Evolutionary conservation across 1,139 yeast species (phyloP).

Genomic region (Pichia inconspicua): DNA sequence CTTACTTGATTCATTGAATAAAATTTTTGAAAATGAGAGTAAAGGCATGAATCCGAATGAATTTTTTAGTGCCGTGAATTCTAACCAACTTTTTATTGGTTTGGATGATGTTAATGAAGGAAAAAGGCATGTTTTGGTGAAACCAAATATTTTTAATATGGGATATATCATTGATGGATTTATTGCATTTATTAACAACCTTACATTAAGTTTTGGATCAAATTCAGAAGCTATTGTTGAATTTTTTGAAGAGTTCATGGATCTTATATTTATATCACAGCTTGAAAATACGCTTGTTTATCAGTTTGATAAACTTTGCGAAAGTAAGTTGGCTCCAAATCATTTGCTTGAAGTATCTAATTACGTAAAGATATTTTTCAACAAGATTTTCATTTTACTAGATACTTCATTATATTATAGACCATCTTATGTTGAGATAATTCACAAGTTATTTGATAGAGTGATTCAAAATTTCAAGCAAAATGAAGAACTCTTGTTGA

Average conservation of each 20-base stretch:
- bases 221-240: constrained; percentile 28
- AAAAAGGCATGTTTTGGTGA: constrained; percentile 60
- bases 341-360: constrained; percentile 42
- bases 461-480: constrained; percentile 18
- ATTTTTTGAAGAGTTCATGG: constrained; percentile 63
- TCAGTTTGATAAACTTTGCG: constrained; percentile 26
- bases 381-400: constrained; percentile 44
- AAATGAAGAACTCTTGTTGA: constrained; percentile 15
- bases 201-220: constrained; percentile 27
- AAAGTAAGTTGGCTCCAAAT: constrained; percentile 12
- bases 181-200: constrained; percentile 47
- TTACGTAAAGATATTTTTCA: constrained; percentile 44
- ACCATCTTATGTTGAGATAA: constrained; percentile 41
- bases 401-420: constrained; percentile 57
- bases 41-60: constrained; percentile 7
- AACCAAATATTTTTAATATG: constrained; percentile 76
- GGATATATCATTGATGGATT: constrained; percentile 61
- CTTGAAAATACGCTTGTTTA: constrained; percentile 48
- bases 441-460: constrained; percentile 31
- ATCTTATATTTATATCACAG: constrained; percentile 53
- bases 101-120: constrained; percentile 41
- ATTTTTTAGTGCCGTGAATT: constrained; percentile 2
- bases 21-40: constrained; percentile 52
- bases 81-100: constrained; percentile 38
- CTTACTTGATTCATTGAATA: constrained; percentile 38